These are phyloP conservation scores for Mortierella alpina DNA, from an alignment of 192 early-diverging fungal species.

Conservation along the genomic window DNA sequence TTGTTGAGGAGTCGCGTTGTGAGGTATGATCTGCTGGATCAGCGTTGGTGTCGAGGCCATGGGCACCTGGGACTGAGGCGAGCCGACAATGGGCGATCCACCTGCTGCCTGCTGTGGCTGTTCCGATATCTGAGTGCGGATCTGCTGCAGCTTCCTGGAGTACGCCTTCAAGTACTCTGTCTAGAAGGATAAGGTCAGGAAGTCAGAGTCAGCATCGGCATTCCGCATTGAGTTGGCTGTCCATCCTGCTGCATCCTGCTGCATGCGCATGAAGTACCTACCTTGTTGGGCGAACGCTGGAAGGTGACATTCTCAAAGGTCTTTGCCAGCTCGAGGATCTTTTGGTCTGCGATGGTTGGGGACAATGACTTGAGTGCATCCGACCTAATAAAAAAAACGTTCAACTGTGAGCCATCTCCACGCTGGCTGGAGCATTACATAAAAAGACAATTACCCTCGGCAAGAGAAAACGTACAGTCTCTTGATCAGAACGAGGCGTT, in stretches of 20 bases:
- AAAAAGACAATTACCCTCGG: background rate
- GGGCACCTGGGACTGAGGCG: conserved; percentile 36
- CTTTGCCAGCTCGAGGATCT: conserved; percentile 44
- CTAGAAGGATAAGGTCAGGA: background rate
- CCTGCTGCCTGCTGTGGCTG: conserved; percentile 15
- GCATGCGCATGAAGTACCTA: background rate
- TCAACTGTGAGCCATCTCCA: background rate
- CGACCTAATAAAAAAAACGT: conserved; percentile 6
- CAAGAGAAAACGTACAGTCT: conserved; percentile 22
- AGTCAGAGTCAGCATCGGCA: background rate
- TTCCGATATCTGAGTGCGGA: conserved; percentile 26
- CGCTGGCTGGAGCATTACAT: background rate
- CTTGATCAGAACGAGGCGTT: conserved; percentile 27
- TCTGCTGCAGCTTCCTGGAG: conserved; percentile 40
- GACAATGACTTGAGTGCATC: conserved; percentile 34
- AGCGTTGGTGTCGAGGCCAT: conserved; percentile 34
- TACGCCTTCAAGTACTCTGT: conserved; percentile 31
- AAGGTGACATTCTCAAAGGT: conserved; percentile 50
- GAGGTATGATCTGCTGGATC: conserved; percentile 9
- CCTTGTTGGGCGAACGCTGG: conserved; percentile 28
- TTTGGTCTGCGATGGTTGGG: conserved; percentile 33
- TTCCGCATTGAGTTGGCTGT: background rate
- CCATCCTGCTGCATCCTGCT: background rate
- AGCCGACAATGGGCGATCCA: conserved; percentile 36
- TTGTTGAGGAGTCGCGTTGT: conserved; percentile 24